A percentile compares a stretch with the other conserved stretches of the same genome.
Conservation (phyloP, 2,329 filamentous ascomycete genomes). For the Verticillium longisporum region DNA sequence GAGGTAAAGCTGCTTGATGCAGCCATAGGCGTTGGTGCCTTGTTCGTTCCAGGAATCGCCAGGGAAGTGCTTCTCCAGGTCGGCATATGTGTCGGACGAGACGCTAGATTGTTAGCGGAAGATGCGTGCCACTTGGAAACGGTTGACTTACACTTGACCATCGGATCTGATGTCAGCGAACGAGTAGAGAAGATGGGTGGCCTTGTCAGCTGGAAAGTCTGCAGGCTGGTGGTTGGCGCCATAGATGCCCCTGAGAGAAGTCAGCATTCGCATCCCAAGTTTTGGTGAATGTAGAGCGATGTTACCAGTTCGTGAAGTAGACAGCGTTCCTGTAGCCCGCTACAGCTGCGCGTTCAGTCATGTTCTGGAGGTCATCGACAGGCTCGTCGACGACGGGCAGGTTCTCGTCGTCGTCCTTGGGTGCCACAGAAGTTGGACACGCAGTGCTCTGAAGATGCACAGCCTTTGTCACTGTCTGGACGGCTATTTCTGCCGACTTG, state of each 20-base stretch:
- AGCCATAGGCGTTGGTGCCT: conserved; percentile 66
- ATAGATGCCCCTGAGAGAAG: conserved; percentile 28
- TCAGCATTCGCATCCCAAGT: background rate
- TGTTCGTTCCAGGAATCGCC: conserved; percentile 54
- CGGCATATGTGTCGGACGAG: conserved; percentile 57
- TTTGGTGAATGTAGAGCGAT: background rate
- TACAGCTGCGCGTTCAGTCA: background rate
- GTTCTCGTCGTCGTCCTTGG: background rate
- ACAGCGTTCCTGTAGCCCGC: conserved; percentile 29
- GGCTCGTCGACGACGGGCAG: background rate
- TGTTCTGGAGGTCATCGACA: background rate
- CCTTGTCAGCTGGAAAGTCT: conserved; percentile 57
- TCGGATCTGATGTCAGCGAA: conserved; percentile 39
- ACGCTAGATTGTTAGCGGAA: conserved; percentile 19
- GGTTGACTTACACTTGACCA: conserved; percentile 35
- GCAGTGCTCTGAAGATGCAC: background rate
- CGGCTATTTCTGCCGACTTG: background rate
- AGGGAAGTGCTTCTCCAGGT: conserved; percentile 62
- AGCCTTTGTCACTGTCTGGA: background rate
- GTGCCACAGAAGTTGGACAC: background rate
- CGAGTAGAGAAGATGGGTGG: conserved; percentile 68
- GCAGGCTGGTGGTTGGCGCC: conserved; percentile 52
- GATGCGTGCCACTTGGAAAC: conserved; percentile 3
- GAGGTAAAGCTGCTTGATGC: conserved; percentile 68
- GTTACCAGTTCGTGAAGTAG: conserved; percentile 49